These are phyloP conservation scores for Populus ilicifolia DNA, from an alignment of 345 rosid genomes.

Conservation along the genomic window DNA sequence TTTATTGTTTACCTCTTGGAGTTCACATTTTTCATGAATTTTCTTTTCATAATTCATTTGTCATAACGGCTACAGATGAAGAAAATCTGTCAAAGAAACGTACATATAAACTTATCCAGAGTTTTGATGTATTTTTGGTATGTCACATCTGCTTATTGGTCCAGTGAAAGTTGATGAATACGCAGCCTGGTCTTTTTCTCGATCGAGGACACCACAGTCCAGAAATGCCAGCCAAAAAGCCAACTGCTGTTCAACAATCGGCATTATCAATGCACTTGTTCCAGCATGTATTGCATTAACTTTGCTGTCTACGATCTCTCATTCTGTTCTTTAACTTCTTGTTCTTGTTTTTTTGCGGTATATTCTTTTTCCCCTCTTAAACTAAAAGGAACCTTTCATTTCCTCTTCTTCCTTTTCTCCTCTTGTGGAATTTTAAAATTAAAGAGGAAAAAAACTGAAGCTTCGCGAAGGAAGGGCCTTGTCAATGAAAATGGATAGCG, in stretches of 20 bases:
- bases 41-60: background rate
- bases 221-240: background rate
- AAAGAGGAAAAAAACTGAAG: background rate
- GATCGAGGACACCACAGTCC: background rate
- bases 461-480: background rate
- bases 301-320: background rate
- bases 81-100: background rate
- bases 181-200: background rate
- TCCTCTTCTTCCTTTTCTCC: background rate
- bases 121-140: no score
- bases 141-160: no score
- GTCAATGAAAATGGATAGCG: background rate
- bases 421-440: background rate
- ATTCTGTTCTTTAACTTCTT: background rate
- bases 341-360: no score
- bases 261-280: slow-evolving; percentile 5
- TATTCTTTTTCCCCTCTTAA: background rate
- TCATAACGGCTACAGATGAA: background rate
- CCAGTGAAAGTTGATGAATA: no score
- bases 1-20: background rate
- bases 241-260: background rate
- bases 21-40: background rate
- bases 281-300: no score
- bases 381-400: background rate
- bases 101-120: background rate